Base-by-base conservation (phyloP, 164 flowering plant species). In the Taxillus chinensis region DNA sequence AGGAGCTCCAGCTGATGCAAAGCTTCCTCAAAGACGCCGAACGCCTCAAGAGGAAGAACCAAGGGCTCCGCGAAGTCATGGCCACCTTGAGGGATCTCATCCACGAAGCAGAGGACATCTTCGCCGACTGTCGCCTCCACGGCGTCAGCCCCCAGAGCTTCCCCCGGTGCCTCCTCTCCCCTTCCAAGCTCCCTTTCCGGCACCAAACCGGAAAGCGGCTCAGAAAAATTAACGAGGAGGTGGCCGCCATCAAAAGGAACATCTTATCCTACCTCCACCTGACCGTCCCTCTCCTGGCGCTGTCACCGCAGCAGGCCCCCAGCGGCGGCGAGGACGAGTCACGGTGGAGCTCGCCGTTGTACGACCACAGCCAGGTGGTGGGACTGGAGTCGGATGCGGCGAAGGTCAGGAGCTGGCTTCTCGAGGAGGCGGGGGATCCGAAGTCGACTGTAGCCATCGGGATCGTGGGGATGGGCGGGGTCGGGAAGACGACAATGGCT, bases 391-490 rank as follows among this genome's bases (percentile, higher is more conserved):
- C 57, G 0, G 82, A 79, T 45, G 66, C 71, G 3, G 48, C 59
- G 55, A 79, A 74, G 75, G 45, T 80, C 4, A 79, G 77, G 58
- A 67, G 72, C 7, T 77, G 84, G 84, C 54, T 83, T 7, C 62
- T 72, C 5, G 61, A 64, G 27, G 75, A 75, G 12, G 56, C 62
- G 50, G 61, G 63, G 27, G 75, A 75, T 9, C 53, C 62, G 50
- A 5, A 57, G 3, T 74, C 66, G 13, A 56, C 73, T 14, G 63
- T 67, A 6, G 66, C 68, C 2, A 65, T 80, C 53, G 80, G 80
- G 12, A 56, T 80, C 43, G 82, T 82, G 3, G 89, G 89, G 7
- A 79, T 77, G 83, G 89, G 82, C 4, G 86, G 86, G 3, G 41
- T 82, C 12, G 86, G 89, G 7, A 84, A 84, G 55, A 82, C 89